Evolutionary conservation across 176 grass and related monocot species (phyloP).

Genomic region (Eragrostis curvula): DNA sequence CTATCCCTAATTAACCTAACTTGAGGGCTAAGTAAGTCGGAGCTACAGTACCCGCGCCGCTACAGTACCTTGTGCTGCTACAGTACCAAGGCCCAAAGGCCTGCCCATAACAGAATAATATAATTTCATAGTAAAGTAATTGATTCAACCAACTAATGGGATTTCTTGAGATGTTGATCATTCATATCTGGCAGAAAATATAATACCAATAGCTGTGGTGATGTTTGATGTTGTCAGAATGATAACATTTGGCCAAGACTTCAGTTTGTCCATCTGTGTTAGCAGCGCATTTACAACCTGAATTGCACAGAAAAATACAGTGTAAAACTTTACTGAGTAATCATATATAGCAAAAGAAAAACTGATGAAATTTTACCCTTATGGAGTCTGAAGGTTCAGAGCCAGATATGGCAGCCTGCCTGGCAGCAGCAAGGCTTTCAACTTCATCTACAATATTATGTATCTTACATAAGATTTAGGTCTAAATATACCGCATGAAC

Average conservation of each 20-base stretch:
- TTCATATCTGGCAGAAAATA: constrained; percentile 30
- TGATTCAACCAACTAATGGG: constrained; percentile 22
- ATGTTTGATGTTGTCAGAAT: constrained; percentile 99
- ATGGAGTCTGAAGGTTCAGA: constrained; percentile 99
- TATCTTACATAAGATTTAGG: constrained; percentile 39
- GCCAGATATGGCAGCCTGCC: constrained; percentile 96
- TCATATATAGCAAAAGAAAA: constrained; percentile 13
- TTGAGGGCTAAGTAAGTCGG: too few relatives aligned
- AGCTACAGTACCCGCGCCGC: too few relatives aligned
- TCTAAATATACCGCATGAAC: constrained; percentile 24
- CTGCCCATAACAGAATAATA: too few relatives aligned
- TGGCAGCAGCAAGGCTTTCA: constrained; percentile 99
- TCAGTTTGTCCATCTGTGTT: constrained; percentile 99
- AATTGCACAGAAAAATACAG: constrained; percentile 37
- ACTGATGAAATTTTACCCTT: constrained; percentile 58
- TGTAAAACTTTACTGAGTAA: constrained; percentile 25
- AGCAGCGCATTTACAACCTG: constrained; percentile 98
- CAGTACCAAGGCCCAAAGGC: too few relatives aligned
- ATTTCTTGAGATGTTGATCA: constrained; percentile 5
- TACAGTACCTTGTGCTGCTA: too few relatives aligned
- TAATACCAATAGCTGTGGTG: constrained; percentile 92
- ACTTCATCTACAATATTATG: constrained; percentile 83
- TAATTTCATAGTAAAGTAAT: neutral
- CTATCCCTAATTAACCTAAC: too few relatives aligned
- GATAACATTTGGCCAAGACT: constrained; percentile 98